Evolutionary conservation across 305 asterid species (phyloP).

Genomic region (Fraxinus baroniana): DNA sequence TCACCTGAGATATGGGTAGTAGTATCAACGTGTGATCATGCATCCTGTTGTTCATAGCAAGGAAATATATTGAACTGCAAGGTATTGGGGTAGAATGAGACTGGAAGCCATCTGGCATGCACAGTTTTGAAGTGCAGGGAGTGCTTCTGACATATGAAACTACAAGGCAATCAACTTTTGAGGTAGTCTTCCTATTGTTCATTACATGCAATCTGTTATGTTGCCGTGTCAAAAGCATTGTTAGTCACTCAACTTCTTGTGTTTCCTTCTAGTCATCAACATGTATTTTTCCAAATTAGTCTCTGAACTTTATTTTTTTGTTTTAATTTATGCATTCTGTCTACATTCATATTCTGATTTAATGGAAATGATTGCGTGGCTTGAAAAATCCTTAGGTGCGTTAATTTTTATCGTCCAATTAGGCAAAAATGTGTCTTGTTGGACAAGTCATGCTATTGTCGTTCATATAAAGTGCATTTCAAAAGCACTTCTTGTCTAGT

Average conservation of each 20-base stretch:
- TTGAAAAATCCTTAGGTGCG: not conserved
- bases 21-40: slow-evolving; percentile 22
- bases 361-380: not conserved
- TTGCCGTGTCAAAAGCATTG: not conserved
- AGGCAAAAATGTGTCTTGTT: not conserved
- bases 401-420: not conserved
- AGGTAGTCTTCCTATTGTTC: slow-evolving; percentile 27
- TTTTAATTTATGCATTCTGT: not conserved
- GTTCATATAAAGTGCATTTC: not conserved
- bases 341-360: not conserved
- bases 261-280: not conserved
- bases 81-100: slow-evolving; percentile 18
- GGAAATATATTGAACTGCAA: slow-evolving; percentile 15
- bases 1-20: not conserved
- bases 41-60: not conserved
- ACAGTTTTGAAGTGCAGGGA: slow-evolving; percentile 18
- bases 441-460: not conserved
- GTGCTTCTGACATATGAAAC: slow-evolving; percentile 15
- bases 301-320: not conserved
- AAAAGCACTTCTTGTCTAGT: not conserved
- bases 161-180: slow-evolving; percentile 25
- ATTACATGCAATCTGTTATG: not conserved
- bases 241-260: not conserved
- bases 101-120: slow-evolving; percentile 24
- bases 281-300: not conserved